Evolutionary conservation across 2,329 filamentous ascomycete genomes (phyloP), one percentile per base, ranked within the genome.

Genomic region (Fusarium virguliforme): DNA sequence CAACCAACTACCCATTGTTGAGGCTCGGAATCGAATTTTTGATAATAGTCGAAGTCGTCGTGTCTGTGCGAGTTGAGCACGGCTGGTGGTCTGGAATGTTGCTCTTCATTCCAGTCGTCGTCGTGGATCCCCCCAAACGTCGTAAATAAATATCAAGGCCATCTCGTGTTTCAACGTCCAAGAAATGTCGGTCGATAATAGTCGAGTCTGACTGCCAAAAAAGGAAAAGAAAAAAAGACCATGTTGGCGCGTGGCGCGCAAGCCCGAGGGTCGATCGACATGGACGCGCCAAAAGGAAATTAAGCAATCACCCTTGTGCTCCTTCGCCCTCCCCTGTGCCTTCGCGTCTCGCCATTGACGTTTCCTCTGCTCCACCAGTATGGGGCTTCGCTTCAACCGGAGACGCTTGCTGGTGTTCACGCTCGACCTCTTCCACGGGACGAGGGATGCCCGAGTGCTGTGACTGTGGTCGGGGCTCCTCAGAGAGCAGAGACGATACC

Each of bases 401-500:
- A 35, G 74, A 65, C 24, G 62, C 51, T 38, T 58, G 67, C 43
- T 65, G 62, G 30, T 63, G 68, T 38, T 53, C 68, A 10, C 40
- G 41, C 32, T 74, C 72, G 24, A 62, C 38, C n/a, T 73, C 72
- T 4, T 71, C 66, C 15, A 38, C 40, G 12, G 56, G 38, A 32
- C 48, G 72, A 46, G 59, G 40, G 13, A 69, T 59, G 6, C 62
- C 54, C 28, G 63, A 65, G 48, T 73, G 68, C 28, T 62, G 71
- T 13, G 66, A 60, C 22, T 53, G 18, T 8, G 67, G 57, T 22
- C 65, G 65, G 13, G 71, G 73, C 18, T 76, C 75, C 43, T 74
- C 74, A 18, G 75, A 79, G 4, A 81, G 65, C 61, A 81, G 72
- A 9, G 79, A 78, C 26, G 79, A 80, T 24, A 81, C 79, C 13